Base-by-base conservation (phyloP, 441 rosid genomes). In the Pelargonium fulgidum region DNA sequence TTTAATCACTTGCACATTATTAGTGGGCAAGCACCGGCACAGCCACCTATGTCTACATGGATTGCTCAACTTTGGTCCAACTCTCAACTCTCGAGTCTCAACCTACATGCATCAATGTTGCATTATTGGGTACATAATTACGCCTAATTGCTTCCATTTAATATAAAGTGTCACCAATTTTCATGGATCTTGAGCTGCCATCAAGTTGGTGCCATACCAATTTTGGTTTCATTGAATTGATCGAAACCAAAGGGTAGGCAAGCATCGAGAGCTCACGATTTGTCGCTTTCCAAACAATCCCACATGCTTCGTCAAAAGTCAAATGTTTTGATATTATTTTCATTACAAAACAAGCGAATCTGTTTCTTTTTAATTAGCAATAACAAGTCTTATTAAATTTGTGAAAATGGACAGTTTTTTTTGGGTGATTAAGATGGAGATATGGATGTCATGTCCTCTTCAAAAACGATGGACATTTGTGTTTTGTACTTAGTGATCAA, bases 231-330 rank as follows among this genome's bases (percentile, higher is more conserved):
- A 47, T 47, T 47, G 52, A 47, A 13, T 47, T 47, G 52, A 47
- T 47, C 52, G 52, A 47, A 47, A 11, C 52, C 52, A 47, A 47
- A 47, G 52, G 52, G 13, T 47, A 47, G 52, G 52, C 52, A 45
- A 13, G 8, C 2, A 10, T 7, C 12, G 11, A 45, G 50, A 47
- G 12, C 52, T 47, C n/a, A 11, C 11, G 52, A 47, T 11, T 47
- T 47, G 52, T 9, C 52, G n/a, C 12, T 13, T 47, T 47, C 52
- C 52, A 11, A 47, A 47, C 52, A 47, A 47, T 13, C 52, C 10
- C 52, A 47, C 12, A 13, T 42, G 52, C 52, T 47, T 10, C 52
- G 13, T 47, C 52, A 47, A 47, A 47, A 22, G 52, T 47, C 52
- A 47, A 47, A 10, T 47, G 52, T 47, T 47, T 47, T 13, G 52